Evolutionary conservation across 148 eudicot genomes (phyloP).

Genomic region (Fagopyrum homotropicum): DNA sequence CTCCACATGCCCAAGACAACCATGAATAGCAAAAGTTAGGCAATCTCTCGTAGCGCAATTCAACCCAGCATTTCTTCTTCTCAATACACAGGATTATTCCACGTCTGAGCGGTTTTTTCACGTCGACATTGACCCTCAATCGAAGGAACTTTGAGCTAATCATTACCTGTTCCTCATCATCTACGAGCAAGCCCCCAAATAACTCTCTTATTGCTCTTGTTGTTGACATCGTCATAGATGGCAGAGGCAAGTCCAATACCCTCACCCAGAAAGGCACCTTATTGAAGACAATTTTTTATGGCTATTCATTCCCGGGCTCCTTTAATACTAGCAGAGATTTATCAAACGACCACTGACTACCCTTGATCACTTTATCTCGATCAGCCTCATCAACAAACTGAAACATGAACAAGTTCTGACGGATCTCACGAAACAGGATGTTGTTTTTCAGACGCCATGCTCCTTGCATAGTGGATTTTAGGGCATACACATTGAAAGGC

Average conservation of each 20-base stretch:
- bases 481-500: not conserved
- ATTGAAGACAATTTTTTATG: not conserved
- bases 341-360: not conserved
- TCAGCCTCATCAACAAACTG: not conserved
- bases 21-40: not conserved
- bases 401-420: not conserved
- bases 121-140: not conserved
- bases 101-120: not conserved
- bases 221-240: not conserved
- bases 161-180: not conserved
- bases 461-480: not conserved
- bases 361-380: not conserved
- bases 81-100: not conserved
- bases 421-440: not conserved
- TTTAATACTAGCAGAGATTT: not conserved
- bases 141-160: not conserved
- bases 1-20: not conserved
- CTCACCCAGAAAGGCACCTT: not conserved
- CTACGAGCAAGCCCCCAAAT: not conserved
- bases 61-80: not conserved
- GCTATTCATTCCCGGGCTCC: constrained; percentile 16
- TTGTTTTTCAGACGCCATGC: not conserved
- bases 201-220: not conserved
- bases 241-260: constrained; percentile 2
- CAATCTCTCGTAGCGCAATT: not conserved